Evolutionary conservation across 768 basidiomycete genomes (phyloP), one percentile per base, ranked within the genome.

Genomic region (Kwoniella sp.): DNA sequence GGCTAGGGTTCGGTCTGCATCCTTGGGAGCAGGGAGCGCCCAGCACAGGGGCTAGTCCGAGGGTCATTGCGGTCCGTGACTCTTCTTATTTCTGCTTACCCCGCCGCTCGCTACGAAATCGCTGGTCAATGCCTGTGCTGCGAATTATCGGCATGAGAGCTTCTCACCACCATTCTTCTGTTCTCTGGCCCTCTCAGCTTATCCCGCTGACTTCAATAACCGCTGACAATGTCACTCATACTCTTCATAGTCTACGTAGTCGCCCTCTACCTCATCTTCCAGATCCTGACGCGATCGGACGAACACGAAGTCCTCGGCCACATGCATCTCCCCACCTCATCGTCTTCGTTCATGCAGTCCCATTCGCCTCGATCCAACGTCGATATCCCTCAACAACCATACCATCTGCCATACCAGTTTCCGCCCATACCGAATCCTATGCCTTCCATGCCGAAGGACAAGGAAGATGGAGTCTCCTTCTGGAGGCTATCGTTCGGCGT

Each of bases 261-360:
- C 1, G 58, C 52, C 38, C 58, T 73, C 53, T 77, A 75, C 60
- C 26, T 73, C 25, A 69, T 77, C 55, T 75, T 67, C 65, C 76
- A 77, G 38, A 73, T 77, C 58, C 65, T 77, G 0, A 75, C 76
- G 22, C 70, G 76, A 20, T 68, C 70, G 13, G 70, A 73, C 41
- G 76, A 77, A 2, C 41, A 58, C 38, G 76, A 77, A 51, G 69
- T 71, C 53, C 70, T 77, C 62, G 63, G 66, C 4, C 70, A 72
- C 48, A 61, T 73, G n/a, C 50, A 23, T 17, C 31, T 56, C 17
- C 45, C 67, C 5, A 51, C 54, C 5, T 51, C 55, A 4, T 67
- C 70, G 2, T 65, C 67, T 0, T 61, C 63, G 1, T 51, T 70
- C 26, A 48, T 56, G 38, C 53, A 69, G 47, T 62, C 59, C n/a